These are phyloP conservation scores for Acanthamoeba royreba DNA, from an alignment of 208 protist species.

Conservation along the genomic window DNA sequence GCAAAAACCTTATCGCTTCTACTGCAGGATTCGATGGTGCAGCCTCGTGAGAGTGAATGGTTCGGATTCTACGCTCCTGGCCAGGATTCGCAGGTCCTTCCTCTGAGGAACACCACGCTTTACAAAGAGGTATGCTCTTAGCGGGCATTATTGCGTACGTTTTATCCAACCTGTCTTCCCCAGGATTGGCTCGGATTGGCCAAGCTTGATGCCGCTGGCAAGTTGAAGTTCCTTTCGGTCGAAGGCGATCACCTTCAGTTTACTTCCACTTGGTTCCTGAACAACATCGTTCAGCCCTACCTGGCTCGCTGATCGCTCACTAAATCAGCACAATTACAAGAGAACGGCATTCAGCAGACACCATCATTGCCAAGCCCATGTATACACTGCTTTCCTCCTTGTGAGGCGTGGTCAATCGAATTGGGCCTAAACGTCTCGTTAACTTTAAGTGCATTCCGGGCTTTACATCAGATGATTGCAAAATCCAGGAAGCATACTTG, in stretches of 20 bases:
- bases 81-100: constrained; percentile 35
- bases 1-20: too few species aligned
- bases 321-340: too few species aligned
- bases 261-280: constrained; percentile 51
- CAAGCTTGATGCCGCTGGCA: constrained; percentile 44
- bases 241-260: constrained; percentile 60
- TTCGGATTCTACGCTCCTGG: constrained; percentile 74
- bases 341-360: too few species aligned
- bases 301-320: background rate
- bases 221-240: constrained; percentile 45
- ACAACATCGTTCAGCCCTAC: constrained; percentile 53
- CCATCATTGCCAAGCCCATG: too few species aligned
- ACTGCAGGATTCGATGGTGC: constrained; percentile 55
- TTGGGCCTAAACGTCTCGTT: too few species aligned
- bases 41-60: constrained; percentile 56
- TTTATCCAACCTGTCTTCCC: too few species aligned
- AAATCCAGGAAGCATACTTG: too few species aligned
- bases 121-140: constrained; percentile 51
- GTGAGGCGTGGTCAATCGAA: too few species aligned
- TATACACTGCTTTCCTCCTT: too few species aligned
- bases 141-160: too few species aligned
- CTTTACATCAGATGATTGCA: too few species aligned
- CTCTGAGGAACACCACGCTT: constrained; percentile 46
- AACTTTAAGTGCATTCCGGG: too few species aligned
- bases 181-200: constrained; percentile 71